phyloP scores from a whole-genome alignment of 179 eudicot species.

The Gypsophila paniculata region DNA sequence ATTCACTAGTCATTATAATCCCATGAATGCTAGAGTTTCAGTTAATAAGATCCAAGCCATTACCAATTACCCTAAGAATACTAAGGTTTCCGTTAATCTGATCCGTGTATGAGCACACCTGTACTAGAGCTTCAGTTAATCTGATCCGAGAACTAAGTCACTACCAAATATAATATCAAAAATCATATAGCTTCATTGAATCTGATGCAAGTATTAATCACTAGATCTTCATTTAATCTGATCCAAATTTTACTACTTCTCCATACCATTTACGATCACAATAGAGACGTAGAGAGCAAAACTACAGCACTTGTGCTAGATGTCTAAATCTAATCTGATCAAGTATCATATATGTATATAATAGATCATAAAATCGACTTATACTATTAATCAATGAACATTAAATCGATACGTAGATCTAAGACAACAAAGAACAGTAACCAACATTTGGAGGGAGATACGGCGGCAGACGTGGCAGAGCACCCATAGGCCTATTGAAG shows the following conservation, averaged over 20 bases:
- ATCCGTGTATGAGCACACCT: no score
- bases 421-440: background rate
- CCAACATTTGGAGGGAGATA: constrained; percentile 45
- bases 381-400: background rate
- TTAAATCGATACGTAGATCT: constrained; percentile 1
- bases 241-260: background rate
- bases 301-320: no score
- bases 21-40: background rate
- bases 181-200: no score
- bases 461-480: constrained; percentile 43
- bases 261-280: constrained; percentile 1
- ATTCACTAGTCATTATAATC: background rate
- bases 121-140: no score
- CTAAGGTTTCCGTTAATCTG: no score
- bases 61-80: background rate
- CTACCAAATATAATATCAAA: no score
- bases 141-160: no score
- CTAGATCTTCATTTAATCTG: background rate
- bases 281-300: background rate
- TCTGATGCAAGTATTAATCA: no score
- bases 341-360: background rate
- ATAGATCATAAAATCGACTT: background rate
- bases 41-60: background rate
- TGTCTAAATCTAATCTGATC: background rate
- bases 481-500: constrained; percentile 70